Percentiles rank a stretch among this genome's conserved stretches.
phyloP scores from a whole-genome alignment of 306 rosid species.

The Sicyos baderoa region DNA sequence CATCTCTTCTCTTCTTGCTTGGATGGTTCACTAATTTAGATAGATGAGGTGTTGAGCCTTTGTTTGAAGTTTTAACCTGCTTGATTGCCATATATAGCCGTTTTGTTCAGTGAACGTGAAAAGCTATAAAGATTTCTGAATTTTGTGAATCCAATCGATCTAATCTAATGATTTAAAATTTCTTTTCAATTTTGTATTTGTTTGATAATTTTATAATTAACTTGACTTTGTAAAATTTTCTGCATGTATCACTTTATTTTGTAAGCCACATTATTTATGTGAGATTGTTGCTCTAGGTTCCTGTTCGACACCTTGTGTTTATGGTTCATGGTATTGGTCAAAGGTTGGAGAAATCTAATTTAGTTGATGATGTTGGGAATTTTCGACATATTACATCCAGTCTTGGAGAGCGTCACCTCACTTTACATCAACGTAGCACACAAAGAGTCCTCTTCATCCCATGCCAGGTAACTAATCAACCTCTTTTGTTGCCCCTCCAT shows the following conservation, averaged over 20 bases:
- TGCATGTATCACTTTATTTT: not conserved
- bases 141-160: not conserved
- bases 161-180: not conserved
- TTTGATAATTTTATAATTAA: slow-evolving; percentile 2
- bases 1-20: not conserved
- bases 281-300: slow-evolving; percentile 50
- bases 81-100: not conserved
- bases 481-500: slow-evolving; percentile 4
- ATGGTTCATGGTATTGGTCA: slow-evolving; percentile 99
- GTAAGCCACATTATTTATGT: not conserved
- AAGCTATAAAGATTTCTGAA: slow-evolving; percentile 9
- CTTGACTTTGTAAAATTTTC: not conserved
- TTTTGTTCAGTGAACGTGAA: not conserved
- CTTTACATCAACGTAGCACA: slow-evolving; percentile 61
- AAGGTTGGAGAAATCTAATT: slow-evolving; percentile 93
- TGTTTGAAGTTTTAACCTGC: not conserved
- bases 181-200: not conserved
- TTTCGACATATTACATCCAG: slow-evolving; percentile 72
- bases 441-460: slow-evolving; percentile 95
- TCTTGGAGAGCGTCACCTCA: slow-evolving; percentile 82
- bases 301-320: slow-evolving; percentile 93
- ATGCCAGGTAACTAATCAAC: slow-evolving; percentile 58
- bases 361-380: slow-evolving; percentile 83
- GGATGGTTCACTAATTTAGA: slow-evolving; percentile 5
- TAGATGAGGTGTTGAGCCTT: slow-evolving; percentile 3